Conservation (phyloP, 116 monocot genomes). For the Trichopus zeylanicus region DNA sequence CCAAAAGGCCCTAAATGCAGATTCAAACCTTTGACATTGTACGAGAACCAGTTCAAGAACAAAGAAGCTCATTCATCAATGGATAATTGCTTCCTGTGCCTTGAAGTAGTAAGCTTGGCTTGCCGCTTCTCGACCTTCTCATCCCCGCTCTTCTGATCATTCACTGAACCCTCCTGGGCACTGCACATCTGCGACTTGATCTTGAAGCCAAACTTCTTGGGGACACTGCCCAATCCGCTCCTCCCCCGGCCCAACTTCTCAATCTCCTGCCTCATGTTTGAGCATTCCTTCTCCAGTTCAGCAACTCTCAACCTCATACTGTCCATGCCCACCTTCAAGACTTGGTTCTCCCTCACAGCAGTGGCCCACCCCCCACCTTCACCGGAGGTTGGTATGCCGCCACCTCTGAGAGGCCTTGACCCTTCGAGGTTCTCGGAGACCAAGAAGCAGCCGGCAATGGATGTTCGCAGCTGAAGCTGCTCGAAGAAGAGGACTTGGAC, state of each 20-base stretch:
- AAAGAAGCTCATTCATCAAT: conserved; percentile 15
- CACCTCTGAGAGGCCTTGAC: conserved; percentile 35
- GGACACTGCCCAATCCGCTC: conserved; percentile 18
- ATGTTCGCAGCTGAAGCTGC: conserved; percentile 68
- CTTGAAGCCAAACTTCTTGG: conserved; percentile 48
- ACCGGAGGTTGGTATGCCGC: conserved; percentile 17
- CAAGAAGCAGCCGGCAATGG: conserved; percentile 41
- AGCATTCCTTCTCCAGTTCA: conserved; percentile 76
- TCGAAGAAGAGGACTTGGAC: conserved; percentile 98
- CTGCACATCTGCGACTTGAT: conserved; percentile 81
- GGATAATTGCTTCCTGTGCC: conserved; percentile 46
- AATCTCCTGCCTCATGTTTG: conserved; percentile 62
- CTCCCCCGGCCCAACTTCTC: conserved; percentile 45
- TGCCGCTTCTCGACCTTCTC: conserved; percentile 39
- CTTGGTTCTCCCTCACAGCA: conserved; percentile 67
- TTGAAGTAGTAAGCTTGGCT: conserved; percentile 33
- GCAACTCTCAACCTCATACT: conserved; percentile 61
- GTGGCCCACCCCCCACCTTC: conserved; percentile 46
- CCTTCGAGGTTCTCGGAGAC: conserved; percentile 39
- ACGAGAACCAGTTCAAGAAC: background rate
- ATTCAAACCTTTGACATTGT: background rate
- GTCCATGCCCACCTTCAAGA: conserved; percentile 82
- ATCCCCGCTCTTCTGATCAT: conserved; percentile 22
- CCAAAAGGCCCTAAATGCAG: no score
- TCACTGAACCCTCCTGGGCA: conserved; percentile 48